Percentiles rank a stretch among this genome's conserved stretches.
These are phyloP conservation scores for Leishmania arabica DNA, from an alignment of 208 protist genomes.

Conservation along the genomic window DNA sequence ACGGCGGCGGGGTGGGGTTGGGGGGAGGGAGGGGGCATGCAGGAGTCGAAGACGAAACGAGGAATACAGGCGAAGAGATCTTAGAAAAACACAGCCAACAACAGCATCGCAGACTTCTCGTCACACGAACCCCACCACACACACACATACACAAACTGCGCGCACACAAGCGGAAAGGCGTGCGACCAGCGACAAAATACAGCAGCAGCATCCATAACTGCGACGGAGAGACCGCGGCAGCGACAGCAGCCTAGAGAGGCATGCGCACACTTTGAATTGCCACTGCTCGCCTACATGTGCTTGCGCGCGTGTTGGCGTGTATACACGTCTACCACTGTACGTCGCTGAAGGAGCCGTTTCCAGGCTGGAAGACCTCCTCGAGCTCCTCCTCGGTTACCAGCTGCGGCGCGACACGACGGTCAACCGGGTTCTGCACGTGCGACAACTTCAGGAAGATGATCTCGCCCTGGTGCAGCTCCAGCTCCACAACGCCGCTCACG, in stretches of 20 bases:
- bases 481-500: conserved; percentile 82
- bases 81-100: too few species aligned
- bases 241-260: too few species aligned
- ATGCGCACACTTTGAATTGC: background rate
- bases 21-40: too few species aligned
- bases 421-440: conserved; percentile 49
- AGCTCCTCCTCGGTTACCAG: conserved; percentile 82
- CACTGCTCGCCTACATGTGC: background rate
- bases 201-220: background rate
- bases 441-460: conserved; percentile 89
- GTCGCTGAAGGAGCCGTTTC: conserved; percentile 87
- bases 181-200: background rate
- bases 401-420: conserved; percentile 42
- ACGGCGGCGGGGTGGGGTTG: too few species aligned
- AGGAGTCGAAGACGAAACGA: too few species aligned
- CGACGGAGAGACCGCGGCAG: too few species aligned
- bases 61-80: too few species aligned
- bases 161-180: background rate
- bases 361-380: conserved; percentile 88
- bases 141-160: background rate
- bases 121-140: too few species aligned
- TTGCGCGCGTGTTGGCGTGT: background rate
- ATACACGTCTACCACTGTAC: conserved; percentile 72
- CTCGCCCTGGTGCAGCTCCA: conserved; percentile 90
- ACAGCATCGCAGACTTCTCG: too few species aligned